A percentile compares a stretch with the other conserved stretches of the same genome.
Conservation (phyloP, 2,329 filamentous ascomycete species). For the Amauroascus niger region DNA sequence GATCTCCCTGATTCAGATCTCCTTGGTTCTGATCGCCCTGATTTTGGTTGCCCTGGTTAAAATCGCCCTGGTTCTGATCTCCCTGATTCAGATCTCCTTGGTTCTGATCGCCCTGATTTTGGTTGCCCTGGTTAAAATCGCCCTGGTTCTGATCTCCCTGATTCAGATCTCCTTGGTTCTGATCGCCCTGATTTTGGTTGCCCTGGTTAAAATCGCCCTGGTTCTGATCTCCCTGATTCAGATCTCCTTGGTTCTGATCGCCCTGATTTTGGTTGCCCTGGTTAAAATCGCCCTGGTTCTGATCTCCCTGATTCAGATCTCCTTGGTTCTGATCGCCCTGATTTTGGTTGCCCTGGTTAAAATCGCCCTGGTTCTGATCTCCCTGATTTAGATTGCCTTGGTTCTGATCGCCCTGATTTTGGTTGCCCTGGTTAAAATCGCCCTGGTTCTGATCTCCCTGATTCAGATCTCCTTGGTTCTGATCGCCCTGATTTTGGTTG, state of each 20-base stretch:
- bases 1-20: neutral
- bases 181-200: too few relatives aligned
- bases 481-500: too few relatives aligned
- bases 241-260: neutral
- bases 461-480: neutral
- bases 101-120: neutral
- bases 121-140: too few relatives aligned
- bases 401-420: neutral
- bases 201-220: too few relatives aligned
- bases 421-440: too few relatives aligned
- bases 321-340: neutral
- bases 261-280: too few relatives aligned
- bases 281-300: neutral
- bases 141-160: neutral
- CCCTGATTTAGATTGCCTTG: neutral
- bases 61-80: neutral
- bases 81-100: neutral
- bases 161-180: neutral
- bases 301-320: neutral
- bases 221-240: neutral
- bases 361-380: neutral
- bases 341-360: too few relatives aligned
- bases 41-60: too few relatives aligned
- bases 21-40: neutral
- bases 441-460: neutral